Evolutionary conservation across 352 stramenopile genomes (phyloP).

Genomic region (Elongisporangium undulatum): DNA sequence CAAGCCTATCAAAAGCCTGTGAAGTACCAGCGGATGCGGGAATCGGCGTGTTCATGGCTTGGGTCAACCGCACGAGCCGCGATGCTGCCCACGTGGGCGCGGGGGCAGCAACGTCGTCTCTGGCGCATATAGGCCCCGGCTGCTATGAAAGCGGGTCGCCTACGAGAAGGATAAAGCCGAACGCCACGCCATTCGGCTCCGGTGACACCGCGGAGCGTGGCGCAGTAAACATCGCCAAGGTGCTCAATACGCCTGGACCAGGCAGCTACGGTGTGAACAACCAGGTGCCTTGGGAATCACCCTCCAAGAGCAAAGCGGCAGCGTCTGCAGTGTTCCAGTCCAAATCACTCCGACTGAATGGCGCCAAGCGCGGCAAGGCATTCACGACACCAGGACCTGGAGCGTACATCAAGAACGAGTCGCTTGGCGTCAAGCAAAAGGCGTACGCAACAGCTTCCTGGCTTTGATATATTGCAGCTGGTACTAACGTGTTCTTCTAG

Average conservation of each 20-base stretch:
- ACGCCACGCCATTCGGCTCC: constrained; percentile 54
- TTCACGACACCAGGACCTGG: constrained; percentile 52
- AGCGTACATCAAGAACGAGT: constrained; percentile 45
- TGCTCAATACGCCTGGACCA: constrained; percentile 53
- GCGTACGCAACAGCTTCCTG: constrained; percentile 11
- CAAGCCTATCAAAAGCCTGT: not conserved
- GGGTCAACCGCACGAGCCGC: constrained; percentile 64
- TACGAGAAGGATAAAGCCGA: constrained; percentile 32
- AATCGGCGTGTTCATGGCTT: constrained; percentile 36
- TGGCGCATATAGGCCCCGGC: constrained; percentile 42
- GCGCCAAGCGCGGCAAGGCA: constrained; percentile 20
- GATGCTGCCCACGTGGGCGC: constrained; percentile 40
- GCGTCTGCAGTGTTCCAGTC: constrained; percentile 41
- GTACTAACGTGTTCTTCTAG: not conserved
- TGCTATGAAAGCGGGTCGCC: constrained; percentile 49
- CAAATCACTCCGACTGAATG: constrained; percentile 40
- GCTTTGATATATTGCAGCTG: not conserved
- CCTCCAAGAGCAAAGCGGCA: constrained; percentile 39
- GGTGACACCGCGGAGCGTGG: constrained; percentile 43
- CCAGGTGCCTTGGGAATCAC: constrained; percentile 52
- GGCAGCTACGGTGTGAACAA: constrained; percentile 37
- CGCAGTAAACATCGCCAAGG: constrained; percentile 15
- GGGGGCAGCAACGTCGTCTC: constrained; percentile 17
- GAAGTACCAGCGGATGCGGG: not conserved
- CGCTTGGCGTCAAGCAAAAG: constrained; percentile 46